Evolutionary conservation across 352 stramenopile genomes (phyloP).

Genomic region (Globisporangium abappressorium): DNA sequence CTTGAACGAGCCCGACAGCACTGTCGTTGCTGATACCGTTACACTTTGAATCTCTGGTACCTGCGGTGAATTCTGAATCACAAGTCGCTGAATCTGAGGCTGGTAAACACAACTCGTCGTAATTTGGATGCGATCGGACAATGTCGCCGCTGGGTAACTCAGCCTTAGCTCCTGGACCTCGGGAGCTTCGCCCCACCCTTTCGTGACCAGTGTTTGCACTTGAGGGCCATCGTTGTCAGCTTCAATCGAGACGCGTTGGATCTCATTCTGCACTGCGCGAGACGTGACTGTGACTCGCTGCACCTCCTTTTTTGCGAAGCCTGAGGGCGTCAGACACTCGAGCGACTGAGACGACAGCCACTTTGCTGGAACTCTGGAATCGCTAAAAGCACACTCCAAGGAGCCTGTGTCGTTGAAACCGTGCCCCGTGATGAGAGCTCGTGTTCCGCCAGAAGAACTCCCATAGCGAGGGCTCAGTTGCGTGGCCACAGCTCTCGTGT

Average conservation of each 20-base stretch:
- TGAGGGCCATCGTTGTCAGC: not conserved
- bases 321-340: constrained; percentile 27
- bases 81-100: not conserved
- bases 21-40: not conserved
- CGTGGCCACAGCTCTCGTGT: constrained; percentile 5
- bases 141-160: not conserved
- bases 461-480: constrained; percentile 18
- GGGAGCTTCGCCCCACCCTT: not conserved
- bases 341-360: constrained; percentile 25
- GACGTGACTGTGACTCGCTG: constrained; percentile 27
- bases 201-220: not conserved
- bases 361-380: constrained; percentile 19
- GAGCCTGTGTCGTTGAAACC: constrained; percentile 20
- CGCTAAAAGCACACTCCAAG: constrained; percentile 36
- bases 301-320: constrained; percentile 2
- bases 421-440: constrained; percentile 22
- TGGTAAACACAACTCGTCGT: not conserved
- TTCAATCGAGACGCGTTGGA: constrained; percentile 35
- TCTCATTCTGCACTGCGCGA: constrained; percentile 27
- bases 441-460: constrained; percentile 1
- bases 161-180: not conserved
- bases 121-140: not conserved
- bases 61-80: not conserved
- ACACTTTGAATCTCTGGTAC: not conserved
- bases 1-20: not conserved